Evolutionary conservation across 129 eudicot species (phyloP), one percentile per base, ranked within the genome.

Genomic region (Rutidosis leptorrhynchoides): DNA sequence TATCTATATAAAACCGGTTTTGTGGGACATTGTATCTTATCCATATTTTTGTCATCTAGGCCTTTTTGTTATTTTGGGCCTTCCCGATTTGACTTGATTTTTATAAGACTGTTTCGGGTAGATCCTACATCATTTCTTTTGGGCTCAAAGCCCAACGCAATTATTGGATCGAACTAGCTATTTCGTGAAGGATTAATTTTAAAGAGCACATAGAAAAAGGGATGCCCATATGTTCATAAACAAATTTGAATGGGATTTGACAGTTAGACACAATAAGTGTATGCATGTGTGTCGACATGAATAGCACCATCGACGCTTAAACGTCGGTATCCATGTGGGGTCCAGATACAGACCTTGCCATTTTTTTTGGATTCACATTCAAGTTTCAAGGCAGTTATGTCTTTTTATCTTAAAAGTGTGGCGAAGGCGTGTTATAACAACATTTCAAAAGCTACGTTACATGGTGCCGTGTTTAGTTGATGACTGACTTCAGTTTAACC

Each of bases 351-450:
- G 25, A 35, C 14, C 64, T 68, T 52, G 22, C 54, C 26, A 24
- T 45, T 43, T 45, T 3, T 42, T 43, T 45, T 25, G 42, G 42
- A 45, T 69, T 75, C 62, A 49, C 69, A 68, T 60, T 51, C 69
- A 74, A 33, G 42, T 29, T 14, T 0, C 35, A 59, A 69, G 74
- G 52, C 25, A 61, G 16, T 23, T 49, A 17, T 6, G 74, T 75
- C 63, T 69, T 75, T 75, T 66, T 3, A 5, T 40, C 40, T 74
- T 3, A 57, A 58, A 56, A 74, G 67, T 33, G 64, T 66, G 43
- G 48, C 9, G 60, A 56, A 16, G 25, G 67, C 67, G 61, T 65
- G 73, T 74, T 20, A 5, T 16, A 27, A 8, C 30, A 25, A 6
- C 19, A 35, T n/a, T 45, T 43, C 12, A 24, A 15, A 71, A 71